Evolutionary conservation across 2,329 filamentous ascomycete species (phyloP), one percentile per base, ranked within the genome.

Genomic region (Rutstroemia sp.): DNA sequence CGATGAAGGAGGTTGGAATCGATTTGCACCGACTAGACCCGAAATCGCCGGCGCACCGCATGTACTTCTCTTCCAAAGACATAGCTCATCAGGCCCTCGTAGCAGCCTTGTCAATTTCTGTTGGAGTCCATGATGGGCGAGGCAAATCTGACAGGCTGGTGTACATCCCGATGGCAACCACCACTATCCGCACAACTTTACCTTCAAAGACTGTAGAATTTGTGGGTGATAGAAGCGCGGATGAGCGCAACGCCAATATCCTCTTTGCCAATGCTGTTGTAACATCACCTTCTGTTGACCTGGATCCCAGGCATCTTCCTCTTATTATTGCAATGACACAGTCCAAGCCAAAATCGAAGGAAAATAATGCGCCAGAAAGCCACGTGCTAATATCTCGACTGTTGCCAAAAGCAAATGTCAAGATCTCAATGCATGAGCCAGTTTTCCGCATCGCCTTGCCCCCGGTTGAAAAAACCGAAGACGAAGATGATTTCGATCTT

Each of bases 131-230:
- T 66, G 91, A 96, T 69, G 90, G 90, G n/a, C 83, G 86, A 27
- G 88, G 87, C 8, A 88, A 88, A 65, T 87, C 90, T 0, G 90
- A 96, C 69, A 85, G 92, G 54, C 80, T 99, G 57, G 74, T 96
- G 21, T 99, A 99, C 70, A 82, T 99, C 45, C 94, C 94, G 0
- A 97, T 99, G 94, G 89, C 92, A 19, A 99, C 94, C 1, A 96
- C 92, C 2, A 99, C 86, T 0, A 83, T 97, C 58, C 90, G 92
- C 70, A 97, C 94, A 0, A 99, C 95, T 0, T 74, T 97, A 7
- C 92, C 92, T 5, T 95, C 94, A 12, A 96, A 97, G 72, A 95
- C 92, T 0, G 86, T 99, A 10, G 88, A 92, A 68, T 81, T 92
- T 54, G 82, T 85, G 1, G 80, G 85, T 57, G 81, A 87, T 37